A percentile compares a stretch with the other conserved stretches of the same genome.
These are phyloP conservation scores for Ustilago sp. DNA, from an alignment of 1,284 basidiomycete species.

Conservation along the genomic window DNA sequence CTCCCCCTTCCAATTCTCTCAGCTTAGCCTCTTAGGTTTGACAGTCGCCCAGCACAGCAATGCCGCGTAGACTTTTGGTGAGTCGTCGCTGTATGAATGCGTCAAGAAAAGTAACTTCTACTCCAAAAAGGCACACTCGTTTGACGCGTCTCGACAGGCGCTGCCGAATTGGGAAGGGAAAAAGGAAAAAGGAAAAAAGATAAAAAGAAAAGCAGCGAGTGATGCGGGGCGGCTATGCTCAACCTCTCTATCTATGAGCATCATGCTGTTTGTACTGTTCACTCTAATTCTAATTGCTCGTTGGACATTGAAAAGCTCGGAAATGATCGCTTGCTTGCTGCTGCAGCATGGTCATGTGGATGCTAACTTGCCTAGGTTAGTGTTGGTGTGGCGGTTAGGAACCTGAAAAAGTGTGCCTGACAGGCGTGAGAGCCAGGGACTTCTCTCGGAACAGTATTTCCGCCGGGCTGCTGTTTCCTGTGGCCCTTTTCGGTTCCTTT, in stretches of 20 bases:
- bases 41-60: not conserved
- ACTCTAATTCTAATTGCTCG: not conserved
- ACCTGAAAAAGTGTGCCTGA: slow-evolving; percentile 7
- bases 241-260: not conserved
- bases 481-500: not conserved
- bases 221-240: not conserved
- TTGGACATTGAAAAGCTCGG: not conserved
- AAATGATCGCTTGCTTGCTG: not conserved
- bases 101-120: slow-evolving; percentile 32
- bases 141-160: slow-evolving; percentile 22
- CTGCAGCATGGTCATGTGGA: not conserved
- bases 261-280: not conserved
- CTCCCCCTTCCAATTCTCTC: not conserved
- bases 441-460: slow-evolving; percentile 2
- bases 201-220: not conserved
- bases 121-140: not conserved
- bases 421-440: not conserved
- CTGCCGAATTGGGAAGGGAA: slow-evolving; percentile 27
- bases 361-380: not conserved
- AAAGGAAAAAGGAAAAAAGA: not conserved
- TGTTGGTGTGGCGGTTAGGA: slow-evolving; percentile 15
- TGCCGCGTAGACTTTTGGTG: slow-evolving; percentile 10
- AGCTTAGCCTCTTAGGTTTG: not conserved
- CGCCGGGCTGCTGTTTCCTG: not conserved
- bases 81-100: slow-evolving; percentile 9